phyloP scores from a whole-genome alignment of 305 asterid genomes.

The Solanum hybrid region DNA sequence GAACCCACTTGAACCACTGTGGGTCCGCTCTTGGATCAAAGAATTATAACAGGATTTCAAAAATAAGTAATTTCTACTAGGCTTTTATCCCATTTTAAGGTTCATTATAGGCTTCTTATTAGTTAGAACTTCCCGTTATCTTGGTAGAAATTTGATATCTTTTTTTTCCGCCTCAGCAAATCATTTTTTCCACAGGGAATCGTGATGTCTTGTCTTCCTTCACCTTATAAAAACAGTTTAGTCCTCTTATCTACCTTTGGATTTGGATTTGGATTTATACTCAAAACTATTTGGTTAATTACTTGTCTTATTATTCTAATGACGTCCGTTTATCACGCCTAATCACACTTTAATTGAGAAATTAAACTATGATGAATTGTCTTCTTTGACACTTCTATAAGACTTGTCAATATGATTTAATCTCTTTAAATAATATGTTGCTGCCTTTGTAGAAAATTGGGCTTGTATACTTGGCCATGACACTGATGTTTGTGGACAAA shows the following conservation, averaged over 20 bases:
- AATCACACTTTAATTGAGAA: neutral
- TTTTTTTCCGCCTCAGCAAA: neutral
- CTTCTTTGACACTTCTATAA: neutral
- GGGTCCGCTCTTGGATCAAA: neutral
- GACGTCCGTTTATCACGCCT: neutral
- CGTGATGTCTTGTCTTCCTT: neutral
- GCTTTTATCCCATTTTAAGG: neutral
- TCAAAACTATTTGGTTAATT: neutral
- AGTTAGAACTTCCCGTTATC: neutral
- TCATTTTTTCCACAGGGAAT: neutral
- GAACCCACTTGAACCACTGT: too few species aligned
- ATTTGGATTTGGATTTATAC: neutral
- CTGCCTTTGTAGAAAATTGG: conserved; percentile 3
- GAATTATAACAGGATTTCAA: neutral
- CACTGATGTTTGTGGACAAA: neutral
- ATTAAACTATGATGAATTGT: neutral
- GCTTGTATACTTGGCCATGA: neutral
- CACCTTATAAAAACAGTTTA: neutral
- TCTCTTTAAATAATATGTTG: neutral
- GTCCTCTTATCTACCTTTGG: neutral
- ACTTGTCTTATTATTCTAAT: neutral
- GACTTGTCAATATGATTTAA: neutral
- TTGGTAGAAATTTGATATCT: neutral
- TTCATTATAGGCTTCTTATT: neutral
- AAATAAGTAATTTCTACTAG: too few species aligned